phyloP scores from a whole-genome alignment of 768 basidiomycete species.

The Lactarius deliciosus region DNA sequence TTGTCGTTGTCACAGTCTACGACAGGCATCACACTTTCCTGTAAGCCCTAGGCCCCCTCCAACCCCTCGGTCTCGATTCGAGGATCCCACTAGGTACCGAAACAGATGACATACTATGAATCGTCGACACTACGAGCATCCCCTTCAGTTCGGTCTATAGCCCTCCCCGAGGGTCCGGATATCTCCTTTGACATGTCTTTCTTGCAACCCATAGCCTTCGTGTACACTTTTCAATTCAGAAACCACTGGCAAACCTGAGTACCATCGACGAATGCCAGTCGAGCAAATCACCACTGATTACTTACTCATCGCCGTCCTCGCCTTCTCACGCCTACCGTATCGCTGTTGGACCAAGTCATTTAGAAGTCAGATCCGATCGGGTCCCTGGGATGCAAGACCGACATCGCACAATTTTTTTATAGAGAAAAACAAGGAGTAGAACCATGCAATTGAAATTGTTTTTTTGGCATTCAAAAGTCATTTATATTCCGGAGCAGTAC shows the following conservation, averaged over 20 bases:
- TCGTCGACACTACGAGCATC: slow-evolving; percentile 75
- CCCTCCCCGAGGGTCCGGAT: slow-evolving; percentile 60
- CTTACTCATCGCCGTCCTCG: slow-evolving; percentile 42
- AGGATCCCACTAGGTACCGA: slow-evolving; percentile 55
- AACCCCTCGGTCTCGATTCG: slow-evolving; percentile 40
- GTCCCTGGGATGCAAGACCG: no score
- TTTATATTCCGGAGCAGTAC: no score
- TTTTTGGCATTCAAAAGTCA: no score
- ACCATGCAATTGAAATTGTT: no score
- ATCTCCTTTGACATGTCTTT: slow-evolving; percentile 72
- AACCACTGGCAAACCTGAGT: slow-evolving; percentile 15
- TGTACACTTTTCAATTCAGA: slow-evolving; percentile 32
- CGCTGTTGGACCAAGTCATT: slow-evolving; percentile 27
- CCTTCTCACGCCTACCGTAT: slow-evolving; percentile 42
- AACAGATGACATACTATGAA: slow-evolving; percentile 69
- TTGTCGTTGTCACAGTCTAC: slow-evolving; percentile 28
- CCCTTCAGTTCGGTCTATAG: slow-evolving; percentile 54
- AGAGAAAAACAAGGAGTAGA: no score
- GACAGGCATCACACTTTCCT: slow-evolving; percentile 18
- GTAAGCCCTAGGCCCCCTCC: slow-evolving; percentile 30
- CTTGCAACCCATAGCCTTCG: slow-evolving; percentile 56
- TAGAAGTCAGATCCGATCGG: no score
- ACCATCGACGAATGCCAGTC: slow-evolving; percentile 31
- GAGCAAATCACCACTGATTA: slow-evolving; percentile 32
- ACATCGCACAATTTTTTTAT: no score